phyloP scores from a whole-genome alignment of 441 rosid species.

The Biscutella auriculata region DNA sequence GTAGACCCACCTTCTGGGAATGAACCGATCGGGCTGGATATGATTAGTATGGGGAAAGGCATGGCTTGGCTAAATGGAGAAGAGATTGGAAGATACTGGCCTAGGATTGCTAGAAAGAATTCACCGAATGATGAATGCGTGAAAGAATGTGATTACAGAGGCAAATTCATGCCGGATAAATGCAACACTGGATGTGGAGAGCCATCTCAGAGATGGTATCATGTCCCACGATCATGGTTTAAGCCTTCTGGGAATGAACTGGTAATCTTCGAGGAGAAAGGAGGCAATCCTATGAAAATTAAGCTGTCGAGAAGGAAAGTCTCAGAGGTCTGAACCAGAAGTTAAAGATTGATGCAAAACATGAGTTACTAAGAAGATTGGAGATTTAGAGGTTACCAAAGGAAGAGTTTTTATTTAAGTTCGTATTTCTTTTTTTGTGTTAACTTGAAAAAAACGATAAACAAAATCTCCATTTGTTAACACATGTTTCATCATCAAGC shows the following conservation, averaged over 20 bases:
- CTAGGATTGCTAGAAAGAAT: slow-evolving; percentile 42
- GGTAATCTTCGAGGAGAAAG: slow-evolving; percentile 86
- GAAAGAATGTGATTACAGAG: slow-evolving; percentile 70
- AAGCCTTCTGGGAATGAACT: slow-evolving; percentile 74
- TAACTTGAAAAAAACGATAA: neutral
- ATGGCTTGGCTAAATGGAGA: slow-evolving; percentile 95
- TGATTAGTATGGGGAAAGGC: slow-evolving; percentile 92
- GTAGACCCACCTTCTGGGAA: slow-evolving; percentile 68
- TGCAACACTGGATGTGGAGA: slow-evolving; percentile 82
- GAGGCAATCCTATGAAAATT: slow-evolving; percentile 71
- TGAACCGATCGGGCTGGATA: slow-evolving; percentile 86
- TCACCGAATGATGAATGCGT: slow-evolving; percentile 39
- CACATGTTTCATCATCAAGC: slow-evolving; percentile 6
- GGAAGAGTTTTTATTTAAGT: slow-evolving; percentile 8
- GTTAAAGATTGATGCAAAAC: neutral
- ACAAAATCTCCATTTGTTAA: slow-evolving; percentile 1
- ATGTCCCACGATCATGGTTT: slow-evolving; percentile 91
- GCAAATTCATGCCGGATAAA: slow-evolving; percentile 67
- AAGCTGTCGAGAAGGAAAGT: slow-evolving; percentile 51
- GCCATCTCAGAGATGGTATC: slow-evolving; percentile 98
- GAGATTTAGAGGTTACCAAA: neutral
- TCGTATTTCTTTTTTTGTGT: slow-evolving; percentile 1
- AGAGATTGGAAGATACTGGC: slow-evolving; percentile 92
- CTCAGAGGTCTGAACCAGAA: slow-evolving; percentile 10
- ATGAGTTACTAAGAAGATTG: neutral